Evolutionary conservation across 2,329 filamentous ascomycete species (phyloP).

Genomic region (Colletotrichum paranaense): DNA sequence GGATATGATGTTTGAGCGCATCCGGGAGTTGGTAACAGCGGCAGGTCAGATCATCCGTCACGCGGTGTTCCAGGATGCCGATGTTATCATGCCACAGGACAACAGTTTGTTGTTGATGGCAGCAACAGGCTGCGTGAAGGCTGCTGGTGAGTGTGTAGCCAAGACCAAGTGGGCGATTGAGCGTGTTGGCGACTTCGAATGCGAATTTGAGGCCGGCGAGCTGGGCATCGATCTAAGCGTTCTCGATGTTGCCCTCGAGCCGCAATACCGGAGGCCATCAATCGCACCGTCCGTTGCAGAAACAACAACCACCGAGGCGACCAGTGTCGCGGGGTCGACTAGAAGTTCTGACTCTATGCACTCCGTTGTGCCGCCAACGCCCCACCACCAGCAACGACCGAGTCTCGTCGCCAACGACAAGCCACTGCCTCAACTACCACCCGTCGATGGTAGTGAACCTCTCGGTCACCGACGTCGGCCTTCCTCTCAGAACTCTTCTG

Average conservation of each 20-base stretch:
- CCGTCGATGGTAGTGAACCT: slow-evolving; percentile 52
- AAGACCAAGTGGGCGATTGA: slow-evolving; percentile 89
- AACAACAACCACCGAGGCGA: slow-evolving; percentile 48
- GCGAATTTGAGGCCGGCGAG: slow-evolving; percentile 72
- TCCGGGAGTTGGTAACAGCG: slow-evolving; percentile 83
- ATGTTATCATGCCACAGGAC: slow-evolving; percentile 84
- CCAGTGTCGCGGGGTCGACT: slow-evolving; percentile 52
- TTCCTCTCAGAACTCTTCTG: slow-evolving; percentile 41
- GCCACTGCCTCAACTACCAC: slow-evolving; percentile 74
- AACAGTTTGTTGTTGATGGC: slow-evolving; percentile 80
- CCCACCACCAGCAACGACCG: slow-evolving; percentile 50
- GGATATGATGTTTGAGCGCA: slow-evolving; percentile 80
- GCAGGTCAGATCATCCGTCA: slow-evolving; percentile 82
- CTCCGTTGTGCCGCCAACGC: slow-evolving; percentile 40
- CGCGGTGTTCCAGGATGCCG: slow-evolving; percentile 76
- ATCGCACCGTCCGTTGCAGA: slow-evolving; percentile 46
- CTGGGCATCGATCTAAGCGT: slow-evolving; percentile 67
- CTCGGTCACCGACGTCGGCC: slow-evolving; percentile 35
- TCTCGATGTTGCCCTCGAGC: slow-evolving; percentile 54
- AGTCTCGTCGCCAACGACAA: slow-evolving; percentile 65
- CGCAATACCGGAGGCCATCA: slow-evolving; percentile 45
- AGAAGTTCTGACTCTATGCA: slow-evolving; percentile 45
- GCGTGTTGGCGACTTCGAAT: slow-evolving; percentile 90
- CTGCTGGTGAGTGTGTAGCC: slow-evolving; percentile 90
- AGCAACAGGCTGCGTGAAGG: slow-evolving; percentile 88